Evolutionary conservation across 2,329 filamentous ascomycete genomes (phyloP).

Genomic region (Trichoderma sp.): DNA sequence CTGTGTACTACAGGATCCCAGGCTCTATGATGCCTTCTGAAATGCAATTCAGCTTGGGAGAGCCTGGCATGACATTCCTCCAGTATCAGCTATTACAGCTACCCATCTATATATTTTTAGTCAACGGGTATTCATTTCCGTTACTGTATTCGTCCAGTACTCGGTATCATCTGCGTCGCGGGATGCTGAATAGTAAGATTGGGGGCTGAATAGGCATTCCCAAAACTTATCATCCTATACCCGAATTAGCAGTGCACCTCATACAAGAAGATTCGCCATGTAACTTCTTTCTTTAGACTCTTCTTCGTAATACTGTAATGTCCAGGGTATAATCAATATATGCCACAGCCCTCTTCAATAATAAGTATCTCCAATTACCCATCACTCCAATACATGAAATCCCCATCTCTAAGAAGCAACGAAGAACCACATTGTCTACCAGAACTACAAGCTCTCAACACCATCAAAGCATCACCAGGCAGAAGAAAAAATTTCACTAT

Average conservation of each 20-base stretch:
- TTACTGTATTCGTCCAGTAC: too few relatives aligned
- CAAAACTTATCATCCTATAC: not conserved
- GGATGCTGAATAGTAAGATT: too few relatives aligned
- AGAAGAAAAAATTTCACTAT: not conserved
- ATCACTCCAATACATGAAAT: not conserved
- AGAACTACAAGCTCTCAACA: not conserved
- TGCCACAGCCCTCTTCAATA: not conserved
- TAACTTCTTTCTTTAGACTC: not conserved
- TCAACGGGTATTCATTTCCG: too few relatives aligned
- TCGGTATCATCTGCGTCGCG: too few relatives aligned
- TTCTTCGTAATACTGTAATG: not conserved
- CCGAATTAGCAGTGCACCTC: not conserved
- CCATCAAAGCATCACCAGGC: not conserved
- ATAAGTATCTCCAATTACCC: not conserved
- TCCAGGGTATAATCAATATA: not conserved
- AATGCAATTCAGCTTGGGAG: not conserved
- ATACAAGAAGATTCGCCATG: not conserved
- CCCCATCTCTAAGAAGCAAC: not conserved
- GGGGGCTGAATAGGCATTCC: too few relatives aligned
- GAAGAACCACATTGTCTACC: fast-evolving
- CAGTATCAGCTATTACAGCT: too few relatives aligned
- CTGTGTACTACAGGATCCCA: not conserved
- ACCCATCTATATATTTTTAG: too few relatives aligned
- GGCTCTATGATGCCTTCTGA: not conserved
- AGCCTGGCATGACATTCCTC: too few relatives aligned